Evolutionary conservation across 2,329 filamentous ascomycete species (phyloP), one percentile per base, ranked within the genome.

Genomic region (Botrytis squamosa): DNA sequence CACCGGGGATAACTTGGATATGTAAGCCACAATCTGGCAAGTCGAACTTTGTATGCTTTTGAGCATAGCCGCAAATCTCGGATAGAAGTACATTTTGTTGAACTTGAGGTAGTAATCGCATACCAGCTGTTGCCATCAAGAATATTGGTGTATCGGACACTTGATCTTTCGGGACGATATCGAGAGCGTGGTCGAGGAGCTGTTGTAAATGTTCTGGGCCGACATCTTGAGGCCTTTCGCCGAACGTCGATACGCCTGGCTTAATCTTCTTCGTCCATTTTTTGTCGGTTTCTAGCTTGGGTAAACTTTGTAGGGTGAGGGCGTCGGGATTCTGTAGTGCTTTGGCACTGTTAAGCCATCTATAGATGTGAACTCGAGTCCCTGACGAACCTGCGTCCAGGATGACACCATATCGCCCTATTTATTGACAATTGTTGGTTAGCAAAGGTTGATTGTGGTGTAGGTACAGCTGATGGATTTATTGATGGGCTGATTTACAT

Each of bases 301-400:
- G 96, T 42, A 99, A 85, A 68, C 87, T 89, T 74, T 89, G 88
- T 67, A 95, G 81, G 60, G 92, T 87, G 59, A 89, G 83, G 33
- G 84, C 80, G 63, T 87, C 85, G 52, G 89, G 91, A 72, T 90
- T 84, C 75, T 90, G 86, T 79, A 89, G 85, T 76, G 92, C 91
- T 77, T 87, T 87, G 57, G 89, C 85, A 76, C 91, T 90, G 80
- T 97, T 92, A 80, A 95, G 89, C 96, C 96, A 99, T 83, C 91
- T 90, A 84, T 99, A 99, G 74, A 99, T 90, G 83, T 99, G 94
- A 76, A 97, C 88, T 82, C 96, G 92, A 80, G 95, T 98, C 82
- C 96, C 95, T 83, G 96, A 98, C 83, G 96, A 98, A 79, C 96
- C 96, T 82, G 96, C 96, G 88, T 99, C 96, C 81, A 99, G 89